Evolutionary conservation across 352 stramenopile species (phyloP).

Genomic region (Peronosclerospora sorghi): DNA sequence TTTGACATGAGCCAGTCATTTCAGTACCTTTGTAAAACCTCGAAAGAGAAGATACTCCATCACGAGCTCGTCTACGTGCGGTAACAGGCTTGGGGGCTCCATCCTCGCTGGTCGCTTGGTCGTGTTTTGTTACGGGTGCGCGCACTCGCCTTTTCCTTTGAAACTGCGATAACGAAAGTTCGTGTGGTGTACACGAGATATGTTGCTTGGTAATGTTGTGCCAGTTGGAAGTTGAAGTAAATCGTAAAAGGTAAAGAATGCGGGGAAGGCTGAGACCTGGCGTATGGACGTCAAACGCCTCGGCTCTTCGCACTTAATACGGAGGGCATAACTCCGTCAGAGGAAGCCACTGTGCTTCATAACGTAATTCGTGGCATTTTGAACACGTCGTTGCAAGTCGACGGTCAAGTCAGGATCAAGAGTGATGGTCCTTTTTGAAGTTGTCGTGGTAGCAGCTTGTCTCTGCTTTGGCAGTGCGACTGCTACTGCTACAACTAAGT

Average conservation of each 20-base stretch:
- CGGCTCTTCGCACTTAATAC: neutral
- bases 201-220: neutral
- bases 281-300: slow-evolving; percentile 2
- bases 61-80: slow-evolving; percentile 75
- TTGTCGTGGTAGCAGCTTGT: slow-evolving; percentile 7
- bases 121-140: slow-evolving; percentile 5
- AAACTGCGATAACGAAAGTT: neutral
- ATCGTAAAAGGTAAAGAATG: slow-evolving; percentile 7
- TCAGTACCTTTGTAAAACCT: slow-evolving; percentile 62
- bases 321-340: neutral
- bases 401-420: neutral
- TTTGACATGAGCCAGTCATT: neutral
- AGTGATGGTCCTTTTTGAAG: slow-evolving; percentile 17
- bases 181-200: neutral
- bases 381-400: neutral
- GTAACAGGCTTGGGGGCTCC: slow-evolving; percentile 36
- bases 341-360: neutral
- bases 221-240: slow-evolving; percentile 21
- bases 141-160: slow-evolving; percentile 10
- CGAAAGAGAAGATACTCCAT: slow-evolving; percentile 83
- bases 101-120: slow-evolving; percentile 11
- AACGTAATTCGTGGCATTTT: slow-evolving; percentile 18
- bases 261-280: slow-evolving; percentile 11
- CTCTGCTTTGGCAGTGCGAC: slow-evolving; percentile 2
- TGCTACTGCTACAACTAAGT: slow-evolving; percentile 11